Evolutionary conservation across 2,329 filamentous ascomycete species (phyloP).

Genomic region (Trichoderma gracile): DNA sequence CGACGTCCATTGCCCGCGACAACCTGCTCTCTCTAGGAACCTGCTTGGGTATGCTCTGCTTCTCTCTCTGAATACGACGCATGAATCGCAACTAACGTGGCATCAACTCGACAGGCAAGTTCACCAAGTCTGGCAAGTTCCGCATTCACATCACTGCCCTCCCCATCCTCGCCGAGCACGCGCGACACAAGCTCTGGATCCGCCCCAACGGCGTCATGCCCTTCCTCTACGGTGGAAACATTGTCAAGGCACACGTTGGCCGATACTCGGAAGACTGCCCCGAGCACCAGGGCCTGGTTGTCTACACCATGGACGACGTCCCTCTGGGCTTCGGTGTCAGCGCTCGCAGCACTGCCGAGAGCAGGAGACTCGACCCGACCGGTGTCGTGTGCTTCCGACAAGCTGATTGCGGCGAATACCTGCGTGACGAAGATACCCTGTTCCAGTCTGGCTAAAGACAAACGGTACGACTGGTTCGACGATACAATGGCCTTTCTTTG

Average conservation of each 20-base stretch:
- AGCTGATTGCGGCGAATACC: constrained; percentile 90
- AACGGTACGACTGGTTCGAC: background rate
- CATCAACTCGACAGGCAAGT: constrained; percentile 63
- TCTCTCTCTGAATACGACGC: background rate
- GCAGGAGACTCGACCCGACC: constrained; percentile 82
- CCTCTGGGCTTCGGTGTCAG: constrained; percentile 89
- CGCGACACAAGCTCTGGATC: constrained; percentile 96
- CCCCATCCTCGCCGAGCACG: constrained; percentile 84
- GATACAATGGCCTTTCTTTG: background rate
- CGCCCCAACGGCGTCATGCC: constrained; percentile 97
- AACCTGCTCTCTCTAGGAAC: constrained; percentile 85
- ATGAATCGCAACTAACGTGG: background rate
- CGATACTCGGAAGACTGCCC: constrained; percentile 89
- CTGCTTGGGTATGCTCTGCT: constrained; percentile 61
- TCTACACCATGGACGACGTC: constrained; percentile 89
- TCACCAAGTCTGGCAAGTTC: constrained; percentile 97
- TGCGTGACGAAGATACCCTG: constrained; percentile 75
- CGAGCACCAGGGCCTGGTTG: constrained; percentile 87
- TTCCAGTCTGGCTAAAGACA: constrained; percentile 54
- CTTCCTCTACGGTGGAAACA: constrained; percentile 90
- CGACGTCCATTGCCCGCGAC: constrained; percentile 79
- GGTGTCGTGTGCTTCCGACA: constrained; percentile 88
- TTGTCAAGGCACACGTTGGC: constrained; percentile 71
- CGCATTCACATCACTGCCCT: constrained; percentile 87
- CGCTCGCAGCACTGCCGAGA: constrained; percentile 81